A percentile compares a stretch with the other conserved stretches of the same genome.
Evolutionary conservation across 169 alveolate genomes (phyloP).

Genomic region (Babesia ovata): DNA sequence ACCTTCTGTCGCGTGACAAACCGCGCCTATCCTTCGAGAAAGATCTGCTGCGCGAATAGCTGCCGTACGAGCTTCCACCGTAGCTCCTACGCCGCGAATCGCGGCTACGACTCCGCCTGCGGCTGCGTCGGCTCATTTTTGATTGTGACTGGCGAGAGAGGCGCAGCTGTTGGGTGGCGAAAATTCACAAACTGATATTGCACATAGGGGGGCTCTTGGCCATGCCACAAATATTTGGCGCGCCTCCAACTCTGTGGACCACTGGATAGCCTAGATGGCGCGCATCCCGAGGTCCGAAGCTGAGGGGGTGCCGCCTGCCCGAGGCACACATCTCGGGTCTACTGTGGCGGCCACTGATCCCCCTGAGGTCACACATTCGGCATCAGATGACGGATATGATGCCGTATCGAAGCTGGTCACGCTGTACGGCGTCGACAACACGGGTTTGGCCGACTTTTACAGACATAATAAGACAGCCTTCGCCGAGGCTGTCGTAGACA

Average conservation of each 20-base stretch:
- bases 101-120: slow-evolving; percentile 45
- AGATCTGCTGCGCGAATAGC: slow-evolving; percentile 36
- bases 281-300: neutral
- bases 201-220: slow-evolving; percentile 8
- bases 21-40: slow-evolving; percentile 12
- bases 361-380: neutral
- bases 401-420: slow-evolving; percentile 3
- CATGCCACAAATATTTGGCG: neutral
- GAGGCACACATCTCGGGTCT: neutral
- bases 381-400: neutral
- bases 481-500: slow-evolving; percentile 20
- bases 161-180: slow-evolving; percentile 44
- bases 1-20: slow-evolving; percentile 43
- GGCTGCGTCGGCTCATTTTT: slow-evolving; percentile 39
- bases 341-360: neutral
- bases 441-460: neutral
- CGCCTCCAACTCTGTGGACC: neutral
- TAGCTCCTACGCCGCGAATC: slow-evolving; percentile 38
- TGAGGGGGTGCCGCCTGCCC: slow-evolving; percentile 4
- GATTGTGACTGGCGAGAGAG: neutral
- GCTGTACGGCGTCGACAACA: slow-evolving; percentile 21
- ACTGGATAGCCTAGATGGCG: slow-evolving; percentile 10
- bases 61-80: slow-evolving; percentile 35
- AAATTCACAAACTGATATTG: slow-evolving; percentile 27
- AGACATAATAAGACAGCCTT: slow-evolving; percentile 6